phyloP scores from a whole-genome alignment of 2,329 filamentous ascomycete species.

The Cladosporium sp. region DNA sequence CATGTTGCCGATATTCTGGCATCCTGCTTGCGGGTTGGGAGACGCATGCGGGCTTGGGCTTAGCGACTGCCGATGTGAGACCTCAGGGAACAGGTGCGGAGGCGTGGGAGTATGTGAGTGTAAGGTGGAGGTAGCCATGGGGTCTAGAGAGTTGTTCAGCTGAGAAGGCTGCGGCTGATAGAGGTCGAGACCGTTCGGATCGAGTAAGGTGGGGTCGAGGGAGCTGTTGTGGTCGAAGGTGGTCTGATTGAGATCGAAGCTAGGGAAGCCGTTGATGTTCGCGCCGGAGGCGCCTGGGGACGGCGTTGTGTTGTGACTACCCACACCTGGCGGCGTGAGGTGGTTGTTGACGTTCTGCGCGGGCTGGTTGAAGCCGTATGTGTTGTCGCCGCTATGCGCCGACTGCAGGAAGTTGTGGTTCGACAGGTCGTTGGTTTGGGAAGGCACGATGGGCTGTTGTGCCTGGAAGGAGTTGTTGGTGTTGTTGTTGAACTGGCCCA shows the following conservation, averaged over 20 bases:
- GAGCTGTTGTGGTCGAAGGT: conserved; percentile 60
- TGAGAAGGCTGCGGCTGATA: conserved; percentile 47
- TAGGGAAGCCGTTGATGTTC: conserved; percentile 56
- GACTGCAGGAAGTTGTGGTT: conserved; percentile 48
- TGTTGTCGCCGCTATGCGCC: conserved; percentile 56
- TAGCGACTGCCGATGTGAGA: conserved; percentile 46
- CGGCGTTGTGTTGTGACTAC: conserved; percentile 1
- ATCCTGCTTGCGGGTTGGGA: conserved; percentile 55
- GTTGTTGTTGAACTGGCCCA: conserved; percentile 36
- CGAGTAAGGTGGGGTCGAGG: conserved; percentile 62
- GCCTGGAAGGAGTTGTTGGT: conserved; percentile 26
- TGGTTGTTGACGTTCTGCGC: conserved; percentile 27
- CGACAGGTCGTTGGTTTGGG: conserved; percentile 41
- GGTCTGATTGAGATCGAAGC: conserved; percentile 55
- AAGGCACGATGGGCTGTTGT: conserved; percentile 34
- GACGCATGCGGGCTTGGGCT: conserved; percentile 57
- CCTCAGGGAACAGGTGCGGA: conserved; percentile 57
- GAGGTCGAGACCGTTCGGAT: conserved; percentile 44
- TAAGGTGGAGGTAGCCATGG: conserved; percentile 55
- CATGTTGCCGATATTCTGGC: conserved; percentile 47
- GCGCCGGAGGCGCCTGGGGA: conserved; percentile 24
- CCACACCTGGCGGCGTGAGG: conserved; percentile 33
- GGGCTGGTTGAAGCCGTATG: conserved; percentile 29
- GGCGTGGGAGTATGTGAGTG: conserved; percentile 55
- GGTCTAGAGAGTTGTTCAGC: conserved; percentile 48